Base-by-base conservation (phyloP, 2,329 filamentous ascomycete genomes). In the Diatrype stigma region DNA sequence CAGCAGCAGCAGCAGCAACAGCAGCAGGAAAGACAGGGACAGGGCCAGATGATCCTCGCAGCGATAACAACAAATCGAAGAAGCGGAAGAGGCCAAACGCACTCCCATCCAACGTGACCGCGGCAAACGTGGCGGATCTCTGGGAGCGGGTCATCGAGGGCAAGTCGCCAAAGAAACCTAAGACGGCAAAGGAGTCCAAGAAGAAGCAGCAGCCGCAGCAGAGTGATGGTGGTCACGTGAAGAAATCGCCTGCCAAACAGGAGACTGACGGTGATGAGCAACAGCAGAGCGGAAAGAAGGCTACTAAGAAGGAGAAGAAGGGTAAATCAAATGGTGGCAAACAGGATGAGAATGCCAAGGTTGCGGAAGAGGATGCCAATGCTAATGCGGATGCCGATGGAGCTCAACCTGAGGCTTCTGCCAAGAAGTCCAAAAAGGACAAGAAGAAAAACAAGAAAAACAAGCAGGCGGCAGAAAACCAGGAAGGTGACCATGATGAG, bases 71-170 rank as follows among this genome's bases (percentile, higher is more conserved):
- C 35, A 22, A 53, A 10, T 54, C 60, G 58, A 85, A 78, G 65
- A 83, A 85, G 70, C 79, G 82, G 56, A 85, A 84, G 73, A 74
- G 76, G 56, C 63, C 51, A 59, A 63, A 53, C 34, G 60, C 51
- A 45, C 55, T 58, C 45, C 56, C 59, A 61, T 62, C 71, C 46
- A 72, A 73, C 52, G 82, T 92, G 56, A 90, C 82, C 19, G 70
- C 78, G 7, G 78, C 78, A 2, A 94, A 95, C 67, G 78, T 96
- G 23, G 85, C 83, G 50, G 84, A 89, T 57, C 75, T 96, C 57
- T 96, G 89, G 78, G 87, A 87, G 61, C 80, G 82, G 52, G 82
- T 94, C 54, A 87, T 96, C 59, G 89, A 93, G 63, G 84, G 85
- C 6, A 85, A 82, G 62, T 54, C 63, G 12, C 55, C 48, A 50